Evolutionary conservation across 2,329 filamentous ascomycete genomes (phyloP), one percentile per base, ranked within the genome.

Genomic region (Penicillium hesseltinei): DNA sequence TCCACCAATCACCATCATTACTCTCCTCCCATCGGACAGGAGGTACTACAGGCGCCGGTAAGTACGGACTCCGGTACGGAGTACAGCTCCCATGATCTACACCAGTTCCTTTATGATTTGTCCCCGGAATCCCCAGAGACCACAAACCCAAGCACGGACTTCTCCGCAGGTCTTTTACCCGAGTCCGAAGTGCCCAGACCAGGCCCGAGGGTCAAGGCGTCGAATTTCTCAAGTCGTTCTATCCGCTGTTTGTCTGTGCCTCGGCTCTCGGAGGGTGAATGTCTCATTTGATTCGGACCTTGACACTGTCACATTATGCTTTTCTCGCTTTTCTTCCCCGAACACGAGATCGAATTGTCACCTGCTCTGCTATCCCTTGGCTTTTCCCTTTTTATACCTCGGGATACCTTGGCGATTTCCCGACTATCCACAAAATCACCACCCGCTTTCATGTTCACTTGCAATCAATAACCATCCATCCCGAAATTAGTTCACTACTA

Each of bases 1-100:
- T 97, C 65, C 82, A 87, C 60, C 94, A 97, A 74, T 96, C 91
- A 2, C 93, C 92, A 0, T 84, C 86, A 10, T 81, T 97, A 10
- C 82, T 99, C 38, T 87, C 86, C 2, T 96, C 92, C 1, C 84
- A 86, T 61, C 85, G 92, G 33, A 82, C 84, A 29, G 87, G 82
- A 13, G 89, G 88, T 1, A 92, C 89, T 1, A 92, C 89, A 1
- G 88, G 89, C 45, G 89, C 89, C 69, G 85, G 83, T 85, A 73
- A 44, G 68, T 64, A 46, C 27, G 31, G 29, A 19, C 25, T n/a
- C 42, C 17, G 42, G 31, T 31, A 33, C 31, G 31, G 31, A 33
- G 31, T 33, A 11, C 43, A 27, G 35, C 36, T 40, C 36, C 29
- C 44, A 42, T 47, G 54, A 55, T 46, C 51, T 61, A 9, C 56